A percentile compares a stretch with the other conserved stretches of the same genome.
Conservation (phyloP, 2,329 filamentous ascomycete genomes). For the Cladosporium sp. region DNA sequence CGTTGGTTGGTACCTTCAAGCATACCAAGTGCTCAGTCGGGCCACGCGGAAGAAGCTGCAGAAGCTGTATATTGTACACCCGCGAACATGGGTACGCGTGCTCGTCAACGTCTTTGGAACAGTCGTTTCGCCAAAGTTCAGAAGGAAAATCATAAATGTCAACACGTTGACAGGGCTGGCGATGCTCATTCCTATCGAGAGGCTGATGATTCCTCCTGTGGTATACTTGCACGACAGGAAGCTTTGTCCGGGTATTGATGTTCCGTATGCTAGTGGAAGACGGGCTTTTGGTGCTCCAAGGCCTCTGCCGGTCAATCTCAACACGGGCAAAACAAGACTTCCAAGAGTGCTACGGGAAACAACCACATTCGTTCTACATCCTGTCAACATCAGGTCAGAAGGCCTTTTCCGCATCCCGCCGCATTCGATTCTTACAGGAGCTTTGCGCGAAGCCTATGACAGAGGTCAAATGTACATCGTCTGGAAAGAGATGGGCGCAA, state of each 20-base stretch:
- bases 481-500: constrained; percentile 49
- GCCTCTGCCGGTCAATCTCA: constrained; percentile 48
- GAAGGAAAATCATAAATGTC: constrained; percentile 59
- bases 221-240: constrained; percentile 57
- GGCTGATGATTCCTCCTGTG: constrained; percentile 54
- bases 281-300: constrained; percentile 50
- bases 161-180: constrained; percentile 52
- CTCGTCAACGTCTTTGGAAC: constrained; percentile 58
- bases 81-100: constrained; percentile 57
- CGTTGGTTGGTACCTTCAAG: constrained; percentile 59
- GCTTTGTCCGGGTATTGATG: constrained; percentile 49
- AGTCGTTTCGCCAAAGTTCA: constrained; percentile 58
- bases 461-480: constrained; percentile 56
- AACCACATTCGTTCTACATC: constrained; percentile 52
- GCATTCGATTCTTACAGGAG: constrained; percentile 50
- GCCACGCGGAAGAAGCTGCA: constrained; percentile 57
- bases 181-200: constrained; percentile 52
- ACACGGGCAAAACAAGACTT: constrained; percentile 47
- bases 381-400: constrained; percentile 50
- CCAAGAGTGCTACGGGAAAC: constrained; percentile 56
- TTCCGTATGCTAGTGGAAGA: constrained; percentile 45
- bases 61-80: constrained; percentile 59
- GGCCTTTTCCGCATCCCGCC: constrained; percentile 57
- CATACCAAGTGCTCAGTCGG: constrained; percentile 56
- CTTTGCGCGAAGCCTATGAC: constrained; percentile 57